phyloP scores from a whole-genome alignment of 2,329 filamentous ascomycete species.

The Gyromitra esculenta region DNA sequence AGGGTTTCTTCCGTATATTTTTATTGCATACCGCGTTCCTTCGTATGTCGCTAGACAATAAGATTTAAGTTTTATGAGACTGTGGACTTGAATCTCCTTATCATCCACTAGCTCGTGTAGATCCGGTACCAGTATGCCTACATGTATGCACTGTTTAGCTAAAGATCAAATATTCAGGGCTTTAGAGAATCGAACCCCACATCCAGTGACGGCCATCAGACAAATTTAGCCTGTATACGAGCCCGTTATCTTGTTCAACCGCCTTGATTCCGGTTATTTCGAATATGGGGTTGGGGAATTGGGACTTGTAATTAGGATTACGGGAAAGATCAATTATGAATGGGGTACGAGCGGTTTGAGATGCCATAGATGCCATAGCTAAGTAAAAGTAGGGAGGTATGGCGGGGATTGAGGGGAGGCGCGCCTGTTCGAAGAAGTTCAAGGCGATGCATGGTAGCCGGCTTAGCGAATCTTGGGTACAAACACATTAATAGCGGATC shows the following conservation, averaged over 20 bases:
- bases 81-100: slow-evolving; percentile 10
- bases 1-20: background rate
- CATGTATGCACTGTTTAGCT: background rate
- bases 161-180: background rate
- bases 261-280: slow-evolving; percentile 16
- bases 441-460: background rate
- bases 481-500: background rate
- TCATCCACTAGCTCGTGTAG: slow-evolving; percentile 1
- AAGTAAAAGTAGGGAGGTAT: background rate
- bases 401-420: slow-evolving; percentile 2
- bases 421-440: background rate
- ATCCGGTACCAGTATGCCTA: slow-evolving; percentile 18
- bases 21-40: slow-evolving; percentile 14
- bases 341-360: background rate
- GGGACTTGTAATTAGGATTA: slow-evolving; percentile 6
- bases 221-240: slow-evolving; percentile 28
- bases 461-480: slow-evolving; percentile 33
- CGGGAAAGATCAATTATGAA: background rate
- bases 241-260: background rate
- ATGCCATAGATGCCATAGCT: slow-evolving; percentile 15
- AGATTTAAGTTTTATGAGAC: slow-evolving; percentile 11
- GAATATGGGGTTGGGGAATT: slow-evolving; percentile 21
- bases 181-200: slow-evolving; percentile 22
- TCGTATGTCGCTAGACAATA: slow-evolving; percentile 18
- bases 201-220: slow-evolving; percentile 27